phyloP scores from a whole-genome alignment of 192 early-diverging fungal species.

The Chytriomyces confervae region DNA sequence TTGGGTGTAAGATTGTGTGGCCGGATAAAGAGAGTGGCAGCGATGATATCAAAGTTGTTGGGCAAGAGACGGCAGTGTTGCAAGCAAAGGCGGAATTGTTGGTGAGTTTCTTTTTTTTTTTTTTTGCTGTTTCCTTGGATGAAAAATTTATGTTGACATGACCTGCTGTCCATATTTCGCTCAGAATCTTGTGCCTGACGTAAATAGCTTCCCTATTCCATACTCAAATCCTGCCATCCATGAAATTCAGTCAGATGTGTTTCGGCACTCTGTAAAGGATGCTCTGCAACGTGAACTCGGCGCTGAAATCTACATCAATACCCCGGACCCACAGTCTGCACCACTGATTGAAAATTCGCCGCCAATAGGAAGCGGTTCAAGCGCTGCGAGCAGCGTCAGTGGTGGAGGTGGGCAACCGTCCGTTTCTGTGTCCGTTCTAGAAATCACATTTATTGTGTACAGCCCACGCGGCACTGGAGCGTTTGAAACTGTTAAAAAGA shows the following conservation, averaged over 20 bases:
- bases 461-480: constrained; percentile 38
- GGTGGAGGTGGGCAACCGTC: no score
- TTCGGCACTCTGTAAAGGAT: constrained; percentile 35
- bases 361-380: neutral
- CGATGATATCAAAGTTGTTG: constrained; percentile 63
- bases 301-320: constrained; percentile 45
- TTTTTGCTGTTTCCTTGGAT: constrained; percentile 2
- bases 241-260: constrained; percentile 56
- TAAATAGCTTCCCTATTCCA: constrained; percentile 61
- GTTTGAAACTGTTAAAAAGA: constrained; percentile 47
- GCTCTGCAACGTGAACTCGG: constrained; percentile 37
- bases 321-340: constrained; percentile 12
- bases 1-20: constrained; percentile 64
- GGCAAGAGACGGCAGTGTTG: constrained; percentile 64
- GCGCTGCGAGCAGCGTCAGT: neutral
- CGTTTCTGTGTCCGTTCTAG: constrained; percentile 5
- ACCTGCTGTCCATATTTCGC: no score
- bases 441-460: constrained; percentile 48
- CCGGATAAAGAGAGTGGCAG: constrained; percentile 70
- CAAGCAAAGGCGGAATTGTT: constrained; percentile 61
- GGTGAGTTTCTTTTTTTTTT: constrained; percentile 37
- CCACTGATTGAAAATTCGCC: neutral
- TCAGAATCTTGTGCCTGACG: constrained; percentile 61
- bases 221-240: constrained; percentile 41
- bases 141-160: neutral